Evolutionary conservation across 768 basidiomycete genomes (phyloP), one percentile per base, ranked within the genome.

Genomic region (Lanmaoa pseudosensibilis): DNA sequence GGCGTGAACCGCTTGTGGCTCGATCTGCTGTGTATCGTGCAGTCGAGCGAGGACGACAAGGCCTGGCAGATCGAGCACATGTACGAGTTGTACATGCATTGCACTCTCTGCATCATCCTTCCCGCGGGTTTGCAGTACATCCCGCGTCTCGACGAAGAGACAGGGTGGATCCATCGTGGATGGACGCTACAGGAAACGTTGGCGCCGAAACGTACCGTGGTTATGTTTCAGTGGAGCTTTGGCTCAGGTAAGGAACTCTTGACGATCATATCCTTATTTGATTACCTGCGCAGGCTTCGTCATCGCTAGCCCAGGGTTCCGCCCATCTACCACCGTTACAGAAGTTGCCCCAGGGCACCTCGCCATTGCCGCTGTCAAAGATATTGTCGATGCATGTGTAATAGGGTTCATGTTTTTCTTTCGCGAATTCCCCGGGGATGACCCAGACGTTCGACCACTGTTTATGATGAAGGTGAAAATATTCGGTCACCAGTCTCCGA

Each of bases 31-130:
- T 50, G 36, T 27, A 40, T 50, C 18, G 30, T 50, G 25, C 48
- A 50, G 36, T 50, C 48, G 16, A n/a, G 37, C 15, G 36, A 27
- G 7, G 18, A 50, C 36, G 48, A 50, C n/a, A 50, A 39, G 13
- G 48, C 48, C 36, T 50, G 48, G 48, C 48, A 50, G 25, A 50
- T 50, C 25, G 36, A 50, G 13, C 25, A 50, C n/a, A 50, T 50
- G 36, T 50, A 39, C 18, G 48, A 50, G 12, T 27, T 50, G 36
- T 40, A 50, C 36, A 27, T n/a, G n/a, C 18, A 15, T 10, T 50
- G 36, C 2, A 9, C 48, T 13, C 48, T 50, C n/a, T 39, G 36
- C 25, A 50, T 50, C 23, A 50, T 39, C 48, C 13, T 50, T 9
- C 23, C 48, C 36, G 36, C 48, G 4, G 48, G 48, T 13, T n/a